Evolutionary conservation across 2,329 filamentous ascomycete genomes (phyloP).

Genomic region (Fusarium sp.): DNA sequence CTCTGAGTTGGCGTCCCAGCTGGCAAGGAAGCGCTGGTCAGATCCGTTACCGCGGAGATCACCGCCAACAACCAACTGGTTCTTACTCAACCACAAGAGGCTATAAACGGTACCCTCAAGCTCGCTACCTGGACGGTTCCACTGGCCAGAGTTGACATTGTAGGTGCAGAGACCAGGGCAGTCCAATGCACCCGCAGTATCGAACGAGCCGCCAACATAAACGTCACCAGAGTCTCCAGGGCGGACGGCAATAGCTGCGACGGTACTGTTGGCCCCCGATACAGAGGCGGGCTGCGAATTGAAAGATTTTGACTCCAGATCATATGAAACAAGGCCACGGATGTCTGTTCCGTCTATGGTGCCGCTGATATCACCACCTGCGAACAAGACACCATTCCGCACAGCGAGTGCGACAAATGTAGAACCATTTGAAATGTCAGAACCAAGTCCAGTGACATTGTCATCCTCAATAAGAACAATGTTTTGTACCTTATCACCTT

Average conservation of each 20-base stretch:
- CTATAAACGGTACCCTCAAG: slow-evolving; percentile 75
- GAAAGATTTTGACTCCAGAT: slow-evolving; percentile 73
- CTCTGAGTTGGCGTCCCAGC: slow-evolving; percentile 74
- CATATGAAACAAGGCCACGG: slow-evolving; percentile 81
- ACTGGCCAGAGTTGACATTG: slow-evolving; percentile 75
- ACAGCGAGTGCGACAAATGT: slow-evolving; percentile 78
- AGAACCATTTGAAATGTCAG: slow-evolving; percentile 74
- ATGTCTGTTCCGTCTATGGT: slow-evolving; percentile 70
- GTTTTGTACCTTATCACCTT: slow-evolving; percentile 80
- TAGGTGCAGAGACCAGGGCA: slow-evolving; percentile 87
- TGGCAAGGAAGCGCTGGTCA: slow-evolving; percentile 70
- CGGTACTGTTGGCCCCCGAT: slow-evolving; percentile 73
- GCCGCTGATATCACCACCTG: slow-evolving; percentile 83
- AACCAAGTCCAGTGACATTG: slow-evolving; percentile 76
- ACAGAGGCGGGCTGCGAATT: slow-evolving; percentile 79
- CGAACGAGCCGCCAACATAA: slow-evolving; percentile 87
- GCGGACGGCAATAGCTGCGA: slow-evolving; percentile 79
- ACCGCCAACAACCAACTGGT: slow-evolving; percentile 79
- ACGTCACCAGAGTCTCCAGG: slow-evolving; percentile 74
- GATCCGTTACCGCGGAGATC: slow-evolving; percentile 76
- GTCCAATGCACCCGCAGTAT: slow-evolving; percentile 81
- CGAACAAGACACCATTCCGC: slow-evolving; percentile 75
- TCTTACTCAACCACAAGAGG: slow-evolving; percentile 80
- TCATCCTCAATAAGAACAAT: slow-evolving; percentile 83
- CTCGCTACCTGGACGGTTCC: slow-evolving; percentile 80